phyloP scores from a whole-genome alignment of 805 yeast genomes.

The Candida chilensis region DNA sequence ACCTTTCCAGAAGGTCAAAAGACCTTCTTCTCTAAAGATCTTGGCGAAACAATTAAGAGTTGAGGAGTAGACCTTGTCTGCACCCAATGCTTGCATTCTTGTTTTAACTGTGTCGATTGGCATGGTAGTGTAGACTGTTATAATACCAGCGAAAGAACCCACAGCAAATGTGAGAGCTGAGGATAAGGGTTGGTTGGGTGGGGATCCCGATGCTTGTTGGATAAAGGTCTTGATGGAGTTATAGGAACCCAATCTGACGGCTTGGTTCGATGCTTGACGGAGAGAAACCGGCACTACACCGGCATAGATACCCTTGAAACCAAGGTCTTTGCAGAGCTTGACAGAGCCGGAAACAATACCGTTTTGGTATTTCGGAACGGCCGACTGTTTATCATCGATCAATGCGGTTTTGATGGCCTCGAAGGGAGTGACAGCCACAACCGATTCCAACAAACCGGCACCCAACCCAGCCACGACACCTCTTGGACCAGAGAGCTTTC shows the following conservation, averaged over 20 bases:
- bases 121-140: slow-evolving; percentile 90
- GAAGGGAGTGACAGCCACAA: slow-evolving; percentile 92
- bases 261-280: slow-evolving; percentile 94
- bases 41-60: slow-evolving; percentile 77
- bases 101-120: slow-evolving; percentile 95
- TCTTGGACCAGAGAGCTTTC: slow-evolving; percentile 80
- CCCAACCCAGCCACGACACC: slow-evolving; percentile 97
- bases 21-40: slow-evolving; percentile 81
- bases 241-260: slow-evolving; percentile 90
- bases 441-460: slow-evolving; percentile 89
- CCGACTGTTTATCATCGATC: slow-evolving; percentile 82
- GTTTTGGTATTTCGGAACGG: slow-evolving; percentile 68
- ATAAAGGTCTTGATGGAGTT: slow-evolving; percentile 75
- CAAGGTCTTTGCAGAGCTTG: slow-evolving; percentile 64
- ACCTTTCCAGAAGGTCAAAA: slow-evolving; percentile 93
- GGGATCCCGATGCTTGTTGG: slow-evolving; percentile 59
- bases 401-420: slow-evolving; percentile 94
- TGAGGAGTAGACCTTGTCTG: slow-evolving; percentile 58
- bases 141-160: slow-evolving; percentile 85
- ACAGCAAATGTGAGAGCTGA: slow-evolving; percentile 76
- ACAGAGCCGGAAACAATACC: slow-evolving; percentile 56
- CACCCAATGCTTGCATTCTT: slow-evolving; percentile 90
- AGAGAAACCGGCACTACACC: slow-evolving; percentile 89
- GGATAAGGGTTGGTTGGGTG: slow-evolving; percentile 66
- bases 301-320: slow-evolving; percentile 75